These are phyloP conservation scores for Curvularia lunata DNA, from an alignment of 2,329 filamentous ascomycete species.

Conservation along the genomic window DNA sequence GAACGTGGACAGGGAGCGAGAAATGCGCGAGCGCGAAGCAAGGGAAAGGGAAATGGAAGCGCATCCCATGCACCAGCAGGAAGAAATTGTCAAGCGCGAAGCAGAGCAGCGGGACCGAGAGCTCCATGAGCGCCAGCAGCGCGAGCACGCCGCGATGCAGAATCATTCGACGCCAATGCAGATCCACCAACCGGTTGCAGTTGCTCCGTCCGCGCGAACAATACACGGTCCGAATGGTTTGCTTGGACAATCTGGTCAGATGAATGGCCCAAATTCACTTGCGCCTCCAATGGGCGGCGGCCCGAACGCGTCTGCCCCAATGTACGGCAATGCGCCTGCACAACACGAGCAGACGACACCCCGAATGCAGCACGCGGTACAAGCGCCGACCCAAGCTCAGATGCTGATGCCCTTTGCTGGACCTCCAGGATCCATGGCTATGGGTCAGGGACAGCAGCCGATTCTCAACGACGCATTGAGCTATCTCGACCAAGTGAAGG, in stretches of 20 bases:
- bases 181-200: conserved; percentile 90
- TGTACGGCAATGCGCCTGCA: conserved; percentile 75
- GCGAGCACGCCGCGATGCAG: conserved; percentile 77
- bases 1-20: conserved; percentile 53
- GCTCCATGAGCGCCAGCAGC: conserved; percentile 61
- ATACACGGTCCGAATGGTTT: conserved; percentile 94
- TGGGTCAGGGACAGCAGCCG: conserved; percentile 81
- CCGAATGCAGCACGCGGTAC: conserved; percentile 66
- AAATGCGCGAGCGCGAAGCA: conserved; percentile 53
- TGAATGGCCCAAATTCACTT: conserved; percentile 56
- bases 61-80: conserved; percentile 56
- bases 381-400: conserved; percentile 59
- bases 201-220: conserved; percentile 71
- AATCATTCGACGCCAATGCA: conserved; percentile 87
- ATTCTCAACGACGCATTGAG: conserved; percentile 88
- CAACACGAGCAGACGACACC: conserved; percentile 62
- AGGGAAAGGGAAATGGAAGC: conserved; percentile 62
- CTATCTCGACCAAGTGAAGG: conserved; percentile 97
- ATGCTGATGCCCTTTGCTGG: conserved; percentile 59
- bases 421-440: conserved; percentile 59
- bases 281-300: conserved; percentile 62
- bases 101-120: conserved; percentile 62
- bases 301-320: conserved; percentile 65
- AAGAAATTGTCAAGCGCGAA: conserved; percentile 58
- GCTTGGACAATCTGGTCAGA: conserved; percentile 65